Conservation (phyloP, 2,329 filamentous ascomycete genomes). For the Apiospora sp. region DNA sequence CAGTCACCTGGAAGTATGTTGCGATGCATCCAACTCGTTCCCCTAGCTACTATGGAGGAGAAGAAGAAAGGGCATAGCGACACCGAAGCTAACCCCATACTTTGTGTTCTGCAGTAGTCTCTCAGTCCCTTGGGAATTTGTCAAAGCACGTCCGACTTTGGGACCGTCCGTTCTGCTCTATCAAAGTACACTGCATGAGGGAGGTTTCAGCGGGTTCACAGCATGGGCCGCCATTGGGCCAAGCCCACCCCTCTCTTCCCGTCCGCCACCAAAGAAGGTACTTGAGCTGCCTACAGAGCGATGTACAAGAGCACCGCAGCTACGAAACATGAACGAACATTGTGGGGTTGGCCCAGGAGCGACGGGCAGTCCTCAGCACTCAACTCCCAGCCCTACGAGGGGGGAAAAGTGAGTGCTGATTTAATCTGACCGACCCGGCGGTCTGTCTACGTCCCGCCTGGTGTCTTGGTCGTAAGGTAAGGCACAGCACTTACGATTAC, state of each 20-base stretch:
- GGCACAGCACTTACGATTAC: not conserved
- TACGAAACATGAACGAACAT: conserved; percentile 1
- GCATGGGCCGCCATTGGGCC: conserved; percentile 10
- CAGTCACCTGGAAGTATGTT: conserved; percentile 23
- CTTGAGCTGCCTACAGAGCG: not conserved
- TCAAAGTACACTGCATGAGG: conserved; percentile 19
- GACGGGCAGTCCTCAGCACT: conserved; percentile 3
- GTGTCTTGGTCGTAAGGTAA: conserved; percentile 13
- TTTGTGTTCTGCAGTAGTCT: conserved; percentile 5
- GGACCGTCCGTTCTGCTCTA: not conserved
- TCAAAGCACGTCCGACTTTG: not conserved
- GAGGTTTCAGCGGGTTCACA: conserved; percentile 1
- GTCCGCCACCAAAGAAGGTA: not conserved
- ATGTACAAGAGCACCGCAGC: not conserved
- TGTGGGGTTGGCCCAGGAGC: conserved; percentile 11
- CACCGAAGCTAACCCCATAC: conserved; percentile 12
- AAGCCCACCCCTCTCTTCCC: conserved; percentile 8
- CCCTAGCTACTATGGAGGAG: not conserved
- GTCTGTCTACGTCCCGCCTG: conserved; percentile 4
- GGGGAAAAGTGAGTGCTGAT: conserved; percentile 24
- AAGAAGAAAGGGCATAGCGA: not conserved
- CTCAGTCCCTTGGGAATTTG: conserved; percentile 8
- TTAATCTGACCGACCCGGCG: not conserved
- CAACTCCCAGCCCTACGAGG: conserved; percentile 29
- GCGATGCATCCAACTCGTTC: conserved; percentile 21